phyloP scores from a whole-genome alignment of 2,329 filamentous ascomycete species.

The Chaetomium olivaceum region DNA sequence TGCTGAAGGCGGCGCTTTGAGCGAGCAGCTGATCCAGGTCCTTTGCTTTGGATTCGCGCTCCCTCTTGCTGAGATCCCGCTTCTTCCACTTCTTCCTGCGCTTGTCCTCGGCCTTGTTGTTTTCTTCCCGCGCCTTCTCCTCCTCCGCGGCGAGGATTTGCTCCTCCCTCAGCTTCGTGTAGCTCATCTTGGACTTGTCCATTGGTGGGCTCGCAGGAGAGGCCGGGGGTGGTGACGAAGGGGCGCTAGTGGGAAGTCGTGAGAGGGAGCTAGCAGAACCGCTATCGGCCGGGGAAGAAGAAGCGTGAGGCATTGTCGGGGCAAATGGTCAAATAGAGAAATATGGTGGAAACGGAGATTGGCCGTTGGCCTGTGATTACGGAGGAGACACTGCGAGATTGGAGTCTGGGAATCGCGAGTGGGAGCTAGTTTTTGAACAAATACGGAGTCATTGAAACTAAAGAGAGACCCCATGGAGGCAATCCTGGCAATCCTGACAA shows the following conservation, averaged over 20 bases:
- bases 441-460: neutral
- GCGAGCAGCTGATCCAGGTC: slow-evolving; percentile 60
- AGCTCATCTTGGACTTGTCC: slow-evolving; percentile 31
- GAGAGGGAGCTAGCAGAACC: slow-evolving; percentile 33
- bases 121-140: slow-evolving; percentile 48
- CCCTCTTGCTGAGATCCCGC: slow-evolving; percentile 50
- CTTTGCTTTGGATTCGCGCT: slow-evolving; percentile 58
- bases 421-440: neutral
- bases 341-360: neutral
- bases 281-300: slow-evolving; percentile 15
- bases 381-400: neutral
- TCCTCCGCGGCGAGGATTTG: slow-evolving; percentile 45
- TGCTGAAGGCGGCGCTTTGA: slow-evolving; percentile 62
- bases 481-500: neutral
- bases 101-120: slow-evolving; percentile 52
- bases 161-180: slow-evolving; percentile 32
- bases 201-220: slow-evolving; percentile 24
- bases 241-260: slow-evolving; percentile 39
- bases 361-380: neutral
- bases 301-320: slow-evolving; percentile 13
- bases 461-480: neutral
- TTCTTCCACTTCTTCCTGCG: slow-evolving; percentile 50
- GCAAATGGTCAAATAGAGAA: neutral
- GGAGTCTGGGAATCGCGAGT: no score
- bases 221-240: slow-evolving; percentile 42